A percentile compares a stretch with the other conserved stretches of the same genome.
phyloP scores from a whole-genome alignment of 371 early-diverging fungal species.

The Lichtheimia corymbifera region DNA sequence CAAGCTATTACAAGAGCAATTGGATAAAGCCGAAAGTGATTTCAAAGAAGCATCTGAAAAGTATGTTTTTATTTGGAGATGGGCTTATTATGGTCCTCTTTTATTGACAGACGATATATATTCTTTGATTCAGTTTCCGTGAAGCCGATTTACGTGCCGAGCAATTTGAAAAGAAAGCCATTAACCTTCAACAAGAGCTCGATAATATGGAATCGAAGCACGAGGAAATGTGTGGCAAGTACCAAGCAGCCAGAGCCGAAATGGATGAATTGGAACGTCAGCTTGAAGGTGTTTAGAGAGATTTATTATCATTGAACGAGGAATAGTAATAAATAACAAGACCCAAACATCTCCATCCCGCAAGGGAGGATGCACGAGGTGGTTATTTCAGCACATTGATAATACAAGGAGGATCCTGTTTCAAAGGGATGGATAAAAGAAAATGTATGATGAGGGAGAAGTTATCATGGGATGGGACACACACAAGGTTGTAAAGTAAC shows the following conservation, averaged over 20 bases:
- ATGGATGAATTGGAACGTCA: constrained; percentile 45
- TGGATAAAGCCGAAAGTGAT: constrained; percentile 65
- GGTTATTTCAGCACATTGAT: too few relatives aligned
- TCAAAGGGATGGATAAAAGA: too few relatives aligned
- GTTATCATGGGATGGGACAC: too few relatives aligned
- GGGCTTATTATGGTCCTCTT: constrained; percentile 22
- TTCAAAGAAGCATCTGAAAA: constrained; percentile 65
- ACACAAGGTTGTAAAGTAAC: too few relatives aligned
- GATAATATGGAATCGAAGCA: constrained; percentile 32
- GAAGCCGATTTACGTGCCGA: constrained; percentile 75
- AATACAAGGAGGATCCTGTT: too few relatives aligned
- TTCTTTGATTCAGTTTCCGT: constrained; percentile 54
- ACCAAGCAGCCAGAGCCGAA: constrained; percentile 36
- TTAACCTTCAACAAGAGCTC: constrained; percentile 24
- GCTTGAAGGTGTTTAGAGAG: constrained; percentile 39
- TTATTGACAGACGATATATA: not conserved
- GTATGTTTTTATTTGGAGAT: constrained; percentile 52
- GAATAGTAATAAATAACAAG: constrained; percentile 3
- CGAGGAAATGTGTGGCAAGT: constrained; percentile 34
- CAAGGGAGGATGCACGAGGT: too few relatives aligned
- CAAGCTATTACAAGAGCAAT: constrained; percentile 62
- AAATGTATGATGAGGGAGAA: too few relatives aligned
- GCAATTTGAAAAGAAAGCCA: constrained; percentile 39
- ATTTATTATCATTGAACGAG: not conserved
- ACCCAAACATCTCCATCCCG: not conserved